A percentile compares a stretch with the other conserved stretches of the same genome.
Conservation (phyloP, 345 rosid genomes). For the Bruguiera parviflora region DNA sequence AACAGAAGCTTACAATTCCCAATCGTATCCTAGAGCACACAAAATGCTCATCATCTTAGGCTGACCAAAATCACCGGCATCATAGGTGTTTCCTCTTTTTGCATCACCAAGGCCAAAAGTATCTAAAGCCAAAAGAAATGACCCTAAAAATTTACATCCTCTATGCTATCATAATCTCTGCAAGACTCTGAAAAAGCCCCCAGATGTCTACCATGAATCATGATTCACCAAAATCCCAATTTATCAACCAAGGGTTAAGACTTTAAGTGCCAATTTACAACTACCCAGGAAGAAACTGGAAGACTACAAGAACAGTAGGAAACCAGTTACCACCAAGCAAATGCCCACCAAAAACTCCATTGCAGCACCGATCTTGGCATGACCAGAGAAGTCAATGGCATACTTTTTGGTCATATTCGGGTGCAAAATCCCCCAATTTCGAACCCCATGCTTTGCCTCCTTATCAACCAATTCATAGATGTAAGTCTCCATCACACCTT, state of each 20-base stretch:
- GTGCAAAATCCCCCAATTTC: slow-evolving; percentile 71
- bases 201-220: neutral
- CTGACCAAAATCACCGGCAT: too few relatives aligned
- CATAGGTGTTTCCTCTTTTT: too few relatives aligned
- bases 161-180: too few relatives aligned
- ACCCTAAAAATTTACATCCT: too few relatives aligned
- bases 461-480: slow-evolving; percentile 67
- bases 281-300: neutral
- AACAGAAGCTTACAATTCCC: too few relatives aligned
- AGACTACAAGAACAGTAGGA: neutral
- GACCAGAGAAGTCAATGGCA: slow-evolving; percentile 45
- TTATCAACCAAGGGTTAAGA: neutral
- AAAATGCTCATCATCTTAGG: too few relatives aligned
- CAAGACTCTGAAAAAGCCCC: too few relatives aligned
- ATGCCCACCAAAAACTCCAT: neutral
- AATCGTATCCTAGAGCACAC: too few relatives aligned
- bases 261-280: neutral
- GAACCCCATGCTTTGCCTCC: slow-evolving; percentile 37
- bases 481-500: slow-evolving; percentile 63
- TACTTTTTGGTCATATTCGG: slow-evolving; percentile 68
- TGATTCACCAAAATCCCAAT: neutral
- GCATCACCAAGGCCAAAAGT: too few relatives aligned
- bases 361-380: neutral
- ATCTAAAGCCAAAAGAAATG: too few relatives aligned
- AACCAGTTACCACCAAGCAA: neutral